phyloP scores from a whole-genome alignment of 495 filamentous ascomycete species.

The Xylaria venustula region DNA sequence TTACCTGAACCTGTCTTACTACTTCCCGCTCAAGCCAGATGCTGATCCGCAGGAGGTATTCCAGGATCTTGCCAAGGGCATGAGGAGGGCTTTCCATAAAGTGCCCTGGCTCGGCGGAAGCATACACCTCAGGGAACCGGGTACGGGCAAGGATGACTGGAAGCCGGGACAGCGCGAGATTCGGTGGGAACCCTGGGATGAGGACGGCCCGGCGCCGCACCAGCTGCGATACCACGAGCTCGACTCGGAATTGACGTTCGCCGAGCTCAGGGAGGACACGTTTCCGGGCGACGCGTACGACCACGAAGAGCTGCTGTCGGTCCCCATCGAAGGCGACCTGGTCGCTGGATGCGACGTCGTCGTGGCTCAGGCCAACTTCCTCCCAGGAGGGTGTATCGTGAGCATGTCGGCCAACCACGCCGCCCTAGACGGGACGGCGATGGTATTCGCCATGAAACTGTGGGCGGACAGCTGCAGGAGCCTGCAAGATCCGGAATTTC shows the following conservation, averaged over 20 bases:
- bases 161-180: conserved; percentile 24
- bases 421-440: conserved; percentile 9
- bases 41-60: conserved; percentile 2
- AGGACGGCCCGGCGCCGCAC: conserved; percentile 2
- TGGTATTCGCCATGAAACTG: conserved; percentile 2
- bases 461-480: conserved; percentile 15
- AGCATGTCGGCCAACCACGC: conserved; percentile 5
- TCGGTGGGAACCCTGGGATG: conserved; percentile 5
- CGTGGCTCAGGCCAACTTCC: conserved; percentile 19
- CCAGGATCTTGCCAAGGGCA: conserved; percentile 5
- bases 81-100: conserved; percentile 12
- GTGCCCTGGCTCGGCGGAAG: conserved; percentile 20
- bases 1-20: conserved; percentile 3
- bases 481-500: too few species aligned
- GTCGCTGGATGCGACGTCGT: conserved; percentile 15
- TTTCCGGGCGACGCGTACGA: conserved; percentile 10
- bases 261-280: conserved; percentile 11
- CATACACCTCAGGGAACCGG: background rate
- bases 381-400: conserved; percentile 15
- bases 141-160: conserved; percentile 15
- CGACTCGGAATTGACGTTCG: conserved; percentile 6
- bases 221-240: conserved; percentile 16
- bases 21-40: conserved; percentile 7
- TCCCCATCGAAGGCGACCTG: conserved; percentile 1
- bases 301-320: conserved; percentile 13